Percentiles rank a stretch among this genome's conserved stretches.
phyloP scores from a whole-genome alignment of 2,329 filamentous ascomycete genomes.

The Rosellinia necatrix region DNA sequence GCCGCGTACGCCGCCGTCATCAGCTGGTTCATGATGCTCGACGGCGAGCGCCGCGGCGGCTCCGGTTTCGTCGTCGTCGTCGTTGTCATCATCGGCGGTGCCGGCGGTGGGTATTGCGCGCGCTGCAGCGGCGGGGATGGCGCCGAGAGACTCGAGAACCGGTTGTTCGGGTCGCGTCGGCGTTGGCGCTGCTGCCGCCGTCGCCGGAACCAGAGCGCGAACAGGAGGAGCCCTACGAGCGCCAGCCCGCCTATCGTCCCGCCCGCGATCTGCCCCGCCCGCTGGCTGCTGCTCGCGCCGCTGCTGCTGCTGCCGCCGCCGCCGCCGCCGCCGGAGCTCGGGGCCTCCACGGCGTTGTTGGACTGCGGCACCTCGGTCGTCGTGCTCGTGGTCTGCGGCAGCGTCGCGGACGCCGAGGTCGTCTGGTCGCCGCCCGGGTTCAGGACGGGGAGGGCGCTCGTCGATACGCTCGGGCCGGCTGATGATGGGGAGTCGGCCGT shows the following conservation, averaged over 20 bases:
- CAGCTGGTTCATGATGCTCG: conserved; percentile 21
- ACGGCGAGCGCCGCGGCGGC: no score
- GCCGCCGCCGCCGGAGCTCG: neutral
- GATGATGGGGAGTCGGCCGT: neutral
- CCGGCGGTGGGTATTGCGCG: neutral
- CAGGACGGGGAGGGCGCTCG: neutral
- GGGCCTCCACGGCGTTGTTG: neutral
- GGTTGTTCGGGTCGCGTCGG: neutral
- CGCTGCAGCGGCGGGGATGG: no score
- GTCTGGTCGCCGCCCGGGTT: neutral
- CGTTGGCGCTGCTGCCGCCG: neutral
- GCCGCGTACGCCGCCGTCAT: conserved; percentile 18
- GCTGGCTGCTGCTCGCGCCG: neutral
- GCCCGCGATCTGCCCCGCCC: conserved; percentile 17
- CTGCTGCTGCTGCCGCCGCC: neutral
- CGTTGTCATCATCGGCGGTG: no score
- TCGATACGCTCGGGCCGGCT: neutral
- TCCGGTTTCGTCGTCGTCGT: neutral
- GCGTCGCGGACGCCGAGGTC: neutral
- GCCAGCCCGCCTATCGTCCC: conserved; percentile 19
- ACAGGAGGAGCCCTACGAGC: neutral
- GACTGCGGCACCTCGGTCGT: neutral
- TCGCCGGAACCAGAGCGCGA: conserved; percentile 9
- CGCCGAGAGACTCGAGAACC: neutral
- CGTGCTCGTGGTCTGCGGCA: neutral